Evolutionary conservation across 768 basidiomycete species (phyloP).

Genomic region (Trametes maxima): DNA sequence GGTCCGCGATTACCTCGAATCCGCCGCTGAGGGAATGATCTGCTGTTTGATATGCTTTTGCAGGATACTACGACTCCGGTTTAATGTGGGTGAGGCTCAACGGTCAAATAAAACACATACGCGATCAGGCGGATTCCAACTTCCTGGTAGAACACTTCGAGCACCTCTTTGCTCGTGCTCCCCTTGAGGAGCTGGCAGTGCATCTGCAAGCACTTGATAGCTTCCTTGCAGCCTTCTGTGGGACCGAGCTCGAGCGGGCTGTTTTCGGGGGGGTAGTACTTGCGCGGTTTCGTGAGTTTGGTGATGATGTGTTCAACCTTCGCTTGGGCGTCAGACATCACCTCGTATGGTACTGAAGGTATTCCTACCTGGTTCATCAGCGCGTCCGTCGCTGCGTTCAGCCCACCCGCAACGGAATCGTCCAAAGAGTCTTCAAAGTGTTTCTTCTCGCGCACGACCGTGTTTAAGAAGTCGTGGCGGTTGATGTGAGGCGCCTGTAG

Average conservation of each 20-base stretch:
- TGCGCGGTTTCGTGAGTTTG: conserved; percentile 78
- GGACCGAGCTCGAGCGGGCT: conserved; percentile 79
- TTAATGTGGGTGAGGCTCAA: too few relatives aligned
- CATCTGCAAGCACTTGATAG: conserved; percentile 84
- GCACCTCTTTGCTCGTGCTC: conserved; percentile 92
- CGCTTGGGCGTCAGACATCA: neutral
- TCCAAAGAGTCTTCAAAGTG: conserved; percentile 90
- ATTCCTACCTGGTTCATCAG: conserved; percentile 85
- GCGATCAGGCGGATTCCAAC: conserved; percentile 74
- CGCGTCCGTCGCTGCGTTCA: conserved; percentile 95
- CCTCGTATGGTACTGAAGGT: neutral
- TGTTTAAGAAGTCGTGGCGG: conserved; percentile 89
- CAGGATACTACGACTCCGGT: conserved; percentile 60
- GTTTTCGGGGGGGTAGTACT: conserved; percentile 89
- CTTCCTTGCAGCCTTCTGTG: conserved; percentile 86
- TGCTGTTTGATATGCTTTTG: conserved; percentile 97
- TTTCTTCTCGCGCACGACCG: conserved; percentile 95
- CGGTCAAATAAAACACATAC: conserved; percentile 18
- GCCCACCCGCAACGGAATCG: conserved; percentile 88
- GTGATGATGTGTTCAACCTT: conserved; percentile 94
- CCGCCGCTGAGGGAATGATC: conserved; percentile 95
- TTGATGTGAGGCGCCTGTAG: conserved; percentile 83
- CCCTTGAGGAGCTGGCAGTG: conserved; percentile 92
- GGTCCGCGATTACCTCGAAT: conserved; percentile 93
- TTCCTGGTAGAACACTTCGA: conserved; percentile 98